Evolutionary conservation across 148 eudicot species (phyloP).

Genomic region (Fagopyrum tataricum): DNA sequence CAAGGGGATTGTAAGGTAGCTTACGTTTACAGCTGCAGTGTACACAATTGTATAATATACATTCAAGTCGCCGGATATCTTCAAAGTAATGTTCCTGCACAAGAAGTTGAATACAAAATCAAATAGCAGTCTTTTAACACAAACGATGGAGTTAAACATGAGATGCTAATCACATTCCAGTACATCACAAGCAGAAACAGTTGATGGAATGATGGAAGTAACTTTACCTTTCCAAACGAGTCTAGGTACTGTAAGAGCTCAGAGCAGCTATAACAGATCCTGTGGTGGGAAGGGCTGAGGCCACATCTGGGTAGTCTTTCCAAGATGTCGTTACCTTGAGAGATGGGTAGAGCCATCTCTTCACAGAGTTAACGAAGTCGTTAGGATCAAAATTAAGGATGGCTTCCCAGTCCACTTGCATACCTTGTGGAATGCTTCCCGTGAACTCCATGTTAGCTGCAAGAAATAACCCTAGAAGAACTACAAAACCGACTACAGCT

Average conservation of each 20-base stretch:
- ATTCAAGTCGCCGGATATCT: neutral
- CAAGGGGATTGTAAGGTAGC: slow-evolving; percentile 3
- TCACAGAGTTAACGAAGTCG: slow-evolving; percentile 58
- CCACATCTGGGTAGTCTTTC: slow-evolving; percentile 87
- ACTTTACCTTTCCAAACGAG: slow-evolving; percentile 2
- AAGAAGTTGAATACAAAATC: neutral
- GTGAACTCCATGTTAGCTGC: slow-evolving; percentile 99
- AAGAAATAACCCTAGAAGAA: slow-evolving; percentile 76
- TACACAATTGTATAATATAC: slow-evolving; percentile 1
- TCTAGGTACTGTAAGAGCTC: slow-evolving; percentile 49
- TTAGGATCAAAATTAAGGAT: slow-evolving; percentile 59
- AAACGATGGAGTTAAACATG: neutral
- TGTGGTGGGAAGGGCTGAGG: slow-evolving; percentile 76
- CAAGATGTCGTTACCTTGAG: slow-evolving; percentile 76
- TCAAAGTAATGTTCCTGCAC: slow-evolving; percentile 6
- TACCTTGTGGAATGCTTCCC: slow-evolving; percentile 78
- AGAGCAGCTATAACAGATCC: slow-evolving; percentile 91
- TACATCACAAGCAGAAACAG: neutral
- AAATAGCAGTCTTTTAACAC: neutral
- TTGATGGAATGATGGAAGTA: neutral
- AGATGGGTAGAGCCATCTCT: slow-evolving; percentile 81
- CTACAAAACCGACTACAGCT: slow-evolving; percentile 72
- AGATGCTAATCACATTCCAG: neutral
- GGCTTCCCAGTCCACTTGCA: slow-evolving; percentile 97
- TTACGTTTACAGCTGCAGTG: neutral